Base-by-base conservation (phyloP, 176 grass and related monocot species). In the Phoenix roebelenii region DNA sequence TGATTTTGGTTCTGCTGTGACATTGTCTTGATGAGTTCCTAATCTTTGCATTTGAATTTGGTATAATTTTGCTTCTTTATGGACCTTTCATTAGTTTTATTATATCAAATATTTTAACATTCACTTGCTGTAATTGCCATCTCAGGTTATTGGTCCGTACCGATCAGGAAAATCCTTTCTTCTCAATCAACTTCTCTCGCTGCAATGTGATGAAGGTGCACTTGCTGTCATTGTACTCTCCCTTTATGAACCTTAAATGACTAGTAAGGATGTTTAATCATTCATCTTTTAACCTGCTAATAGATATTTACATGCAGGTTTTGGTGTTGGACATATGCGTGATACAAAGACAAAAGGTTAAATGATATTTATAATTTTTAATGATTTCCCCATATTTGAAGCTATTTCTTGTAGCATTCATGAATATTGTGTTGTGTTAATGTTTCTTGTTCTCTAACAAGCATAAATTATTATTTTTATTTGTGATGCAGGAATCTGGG, bases 281-380 rank as follows among this genome's bases (percentile, higher is more conserved):
- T 44, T 44, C 35, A 12, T 12, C 35, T 17, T 10, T 10, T 19
- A 10, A 17, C 23, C n/a, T 49, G 30, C 26, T 64, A 68, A 61
- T 53, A 39, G 55, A 62, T 66, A 54, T 65, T 9, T 15, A 23
- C 60, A 0, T 70, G 63, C 73, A 88, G 92, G 92, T 70, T 97
- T 91, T 71, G 92, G 92, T 66, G 92, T 97, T 60, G 92, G 92
- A 25, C 92, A 91, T 54, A 91, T 97, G 92, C 67, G 87, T 22
- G 87, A 97, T 59, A 97, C 92, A 5, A 97, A 97, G 83, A 97
- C 93, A 63, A 97, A 97, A 85, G 87, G 92, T 97, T 28, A 23
- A 35, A 9, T 44, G 22, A 5, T 16, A 61, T 15, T 66, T 17
- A 64, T 19, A 7, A 5, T 63, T 51, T 64, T 65, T 5, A n/a